Evolutionary conservation across 805 yeast species (phyloP), one percentile per base, ranked within the genome.

Genomic region (Candida tallmaniae): DNA sequence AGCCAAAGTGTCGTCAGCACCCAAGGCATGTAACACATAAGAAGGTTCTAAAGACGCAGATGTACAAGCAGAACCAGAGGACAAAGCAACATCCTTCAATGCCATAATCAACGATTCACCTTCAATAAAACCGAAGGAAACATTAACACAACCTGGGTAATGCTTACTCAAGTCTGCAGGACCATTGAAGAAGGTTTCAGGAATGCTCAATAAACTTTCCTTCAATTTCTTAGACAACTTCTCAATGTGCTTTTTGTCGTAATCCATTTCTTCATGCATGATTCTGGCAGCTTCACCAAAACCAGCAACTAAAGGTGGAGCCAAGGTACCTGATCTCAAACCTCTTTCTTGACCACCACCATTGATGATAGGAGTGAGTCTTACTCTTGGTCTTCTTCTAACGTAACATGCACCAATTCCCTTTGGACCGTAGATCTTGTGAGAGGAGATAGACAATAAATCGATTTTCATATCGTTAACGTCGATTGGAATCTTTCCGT

Each of bases 271-370:
- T 48, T 69, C 63, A 35, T 58, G 60, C 74, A 87, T 82, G 41
- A 93, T 60, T 54, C 96, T 74, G 27, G 96, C 93, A 21, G 98
- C 98, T 63, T 93, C 97, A 42, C 98, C 98, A 58, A 93, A 87
- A 0, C 98, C 98, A 23, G 88, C 81, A 27, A 90, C 85, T 53
- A 88, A 71, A 15, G 97, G 95, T n/a, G 98, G 95, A 4, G 98
- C 89, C 55, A 93, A 73, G 19, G 98, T 93, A 41, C 98, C 98
- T 4, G 96, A 84, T 65, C 98, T 76, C 52, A 93, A 70, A 40
- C 98, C 98, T 69, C 98, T 83, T 68, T 93, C 98, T 68, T 93
- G 98, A 34, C 98, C 98, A 65, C 98, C 98, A 46, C 98, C 98
- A 40, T 88, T 83, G 47, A 93, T 84, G 36, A 93, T 70, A 15